These are phyloP conservation scores for Nicotiana knightiana DNA, from an alignment of 257 asterid genomes.

Conservation along the genomic window DNA sequence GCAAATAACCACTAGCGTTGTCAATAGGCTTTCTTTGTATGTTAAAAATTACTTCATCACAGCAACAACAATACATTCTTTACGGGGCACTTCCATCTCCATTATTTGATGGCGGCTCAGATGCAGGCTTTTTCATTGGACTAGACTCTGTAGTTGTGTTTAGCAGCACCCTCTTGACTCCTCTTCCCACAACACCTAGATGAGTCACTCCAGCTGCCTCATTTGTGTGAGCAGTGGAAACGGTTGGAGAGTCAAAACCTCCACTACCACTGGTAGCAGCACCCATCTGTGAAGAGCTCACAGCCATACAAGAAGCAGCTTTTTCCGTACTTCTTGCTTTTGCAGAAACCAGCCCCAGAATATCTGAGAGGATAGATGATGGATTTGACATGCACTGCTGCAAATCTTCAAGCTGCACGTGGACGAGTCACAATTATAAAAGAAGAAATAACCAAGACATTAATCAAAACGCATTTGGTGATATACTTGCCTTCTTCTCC, in stretches of 20 bases:
- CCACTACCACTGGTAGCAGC: slow-evolving; percentile 32
- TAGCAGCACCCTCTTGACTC: slow-evolving; percentile 80
- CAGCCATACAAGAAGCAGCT: slow-evolving; percentile 27
- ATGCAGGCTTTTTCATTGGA: slow-evolving; percentile 54
- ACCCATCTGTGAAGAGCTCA: slow-evolving; percentile 48
- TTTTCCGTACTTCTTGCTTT: slow-evolving; percentile 44
- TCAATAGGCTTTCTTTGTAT: neutral
- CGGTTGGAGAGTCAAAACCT: slow-evolving; percentile 42
- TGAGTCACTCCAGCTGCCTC: slow-evolving; percentile 61
- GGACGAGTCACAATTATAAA: neutral
- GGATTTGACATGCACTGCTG: slow-evolving; percentile 74
- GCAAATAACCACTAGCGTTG: neutral
- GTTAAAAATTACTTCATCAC: neutral
- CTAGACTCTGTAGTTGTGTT: slow-evolving; percentile 38
- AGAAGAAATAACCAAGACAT: neutral
- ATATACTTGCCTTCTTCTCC: slow-evolving; percentile 74
- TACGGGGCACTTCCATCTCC: slow-evolving; percentile 42
- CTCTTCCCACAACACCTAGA: slow-evolving; percentile 96
- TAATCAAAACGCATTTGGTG: neutral
- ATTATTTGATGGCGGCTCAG: slow-evolving; percentile 42
- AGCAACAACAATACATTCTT: slow-evolving; percentile 10
- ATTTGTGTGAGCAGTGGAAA: slow-evolving; percentile 62
- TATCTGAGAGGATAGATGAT: slow-evolving; percentile 60
- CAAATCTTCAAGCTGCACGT: slow-evolving; percentile 88
- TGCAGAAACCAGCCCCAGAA: slow-evolving; percentile 53